Conservation (phyloP, 768 basidiomycete species). For the Mycena haematopus region DNA sequence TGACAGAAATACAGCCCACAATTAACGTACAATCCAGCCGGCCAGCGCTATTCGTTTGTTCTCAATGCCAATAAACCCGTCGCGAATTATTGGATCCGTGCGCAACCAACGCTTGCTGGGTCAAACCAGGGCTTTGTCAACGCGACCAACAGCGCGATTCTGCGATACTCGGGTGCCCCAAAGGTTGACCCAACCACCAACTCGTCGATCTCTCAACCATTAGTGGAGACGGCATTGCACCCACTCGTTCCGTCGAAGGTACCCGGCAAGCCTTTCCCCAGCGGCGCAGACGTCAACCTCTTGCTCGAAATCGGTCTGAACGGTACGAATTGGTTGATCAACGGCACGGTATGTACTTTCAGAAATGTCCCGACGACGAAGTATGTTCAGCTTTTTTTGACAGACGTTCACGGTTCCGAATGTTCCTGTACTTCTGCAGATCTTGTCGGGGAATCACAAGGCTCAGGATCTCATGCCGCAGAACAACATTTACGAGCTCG, state of each 20-base stretch:
- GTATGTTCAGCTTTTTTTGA: not conserved
- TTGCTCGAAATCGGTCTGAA: not conserved
- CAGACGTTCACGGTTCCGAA: constrained; percentile 13
- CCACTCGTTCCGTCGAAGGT: constrained; percentile 36
- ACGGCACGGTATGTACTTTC: constrained; percentile 5
- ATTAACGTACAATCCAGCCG: constrained; percentile 20
- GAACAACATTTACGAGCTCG: constrained; percentile 26
- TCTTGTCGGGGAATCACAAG: constrained; percentile 36
- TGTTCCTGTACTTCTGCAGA: constrained; percentile 20
- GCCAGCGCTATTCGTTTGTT: constrained; percentile 36
- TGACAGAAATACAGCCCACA: not conserved
- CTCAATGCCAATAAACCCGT: constrained; percentile 4
- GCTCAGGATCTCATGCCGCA: constrained; percentile 35
- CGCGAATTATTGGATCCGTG: constrained; percentile 27
- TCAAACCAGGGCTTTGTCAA: constrained; percentile 12
- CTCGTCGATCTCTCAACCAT: not conserved
- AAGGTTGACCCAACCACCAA: not conserved
- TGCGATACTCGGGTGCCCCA: constrained; percentile 21
- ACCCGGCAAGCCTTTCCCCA: constrained; percentile 37
- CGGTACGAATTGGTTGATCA: not conserved
- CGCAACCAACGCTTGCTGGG: not conserved
- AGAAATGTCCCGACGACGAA: too few species aligned
- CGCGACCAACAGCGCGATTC: constrained; percentile 23
- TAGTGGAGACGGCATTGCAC: constrained; percentile 23
- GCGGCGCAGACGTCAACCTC: constrained; percentile 36